A percentile compares a stretch with the other conserved stretches of the same genome.
Evolutionary conservation across 345 rosid genomes (phyloP).

Genomic region (Eucalyptus erythrocorys): DNA sequence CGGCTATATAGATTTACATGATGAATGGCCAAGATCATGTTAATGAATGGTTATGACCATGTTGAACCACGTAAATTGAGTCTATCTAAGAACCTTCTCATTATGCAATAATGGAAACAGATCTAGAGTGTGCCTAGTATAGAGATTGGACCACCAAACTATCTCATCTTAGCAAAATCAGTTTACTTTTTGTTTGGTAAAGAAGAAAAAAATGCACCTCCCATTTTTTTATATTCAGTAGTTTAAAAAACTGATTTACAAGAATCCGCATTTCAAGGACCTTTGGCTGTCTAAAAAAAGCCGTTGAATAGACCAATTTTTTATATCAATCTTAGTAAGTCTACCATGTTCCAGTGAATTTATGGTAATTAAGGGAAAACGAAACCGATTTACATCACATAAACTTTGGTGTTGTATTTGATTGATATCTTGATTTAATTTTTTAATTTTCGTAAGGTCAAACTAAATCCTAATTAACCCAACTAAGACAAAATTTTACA

Average conservation of each 20-base stretch:
- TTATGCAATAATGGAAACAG: no score
- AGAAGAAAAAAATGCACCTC: background rate
- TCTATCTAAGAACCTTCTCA: background rate
- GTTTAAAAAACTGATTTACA: background rate
- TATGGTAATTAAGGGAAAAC: background rate
- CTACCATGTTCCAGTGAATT: background rate
- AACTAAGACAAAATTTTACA: background rate
- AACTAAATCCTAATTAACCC: no score
- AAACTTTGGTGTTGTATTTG: background rate
- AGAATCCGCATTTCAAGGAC: background rate
- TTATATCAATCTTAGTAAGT: background rate
- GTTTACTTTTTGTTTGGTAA: background rate
- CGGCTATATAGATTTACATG: no score
- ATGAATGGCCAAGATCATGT: no score
- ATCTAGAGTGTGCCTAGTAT: no score
- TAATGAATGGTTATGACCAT: no score
- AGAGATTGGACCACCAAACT: background rate
- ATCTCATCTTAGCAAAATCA: background rate
- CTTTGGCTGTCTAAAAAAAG: background rate
- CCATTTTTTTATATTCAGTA: background rate
- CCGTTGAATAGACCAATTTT: background rate
- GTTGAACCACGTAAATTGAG: no score
- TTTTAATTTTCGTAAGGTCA: background rate
- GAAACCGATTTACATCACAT: background rate
- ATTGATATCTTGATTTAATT: background rate